A percentile compares a stretch with the other conserved stretches of the same genome.
Conservation (phyloP, 805 yeast genomes). For the Hanseniaspora thailandica region DNA sequence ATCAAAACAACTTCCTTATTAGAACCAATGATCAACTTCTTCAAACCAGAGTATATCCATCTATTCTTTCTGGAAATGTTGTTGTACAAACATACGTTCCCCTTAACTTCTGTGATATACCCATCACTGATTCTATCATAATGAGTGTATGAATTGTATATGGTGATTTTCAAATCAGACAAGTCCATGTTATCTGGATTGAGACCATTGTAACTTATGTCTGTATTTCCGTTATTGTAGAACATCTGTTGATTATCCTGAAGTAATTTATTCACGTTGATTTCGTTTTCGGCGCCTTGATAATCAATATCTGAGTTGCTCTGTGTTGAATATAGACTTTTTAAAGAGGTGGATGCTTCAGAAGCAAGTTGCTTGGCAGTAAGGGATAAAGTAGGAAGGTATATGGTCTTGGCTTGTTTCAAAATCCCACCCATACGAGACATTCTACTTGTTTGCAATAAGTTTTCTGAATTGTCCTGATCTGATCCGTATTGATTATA, state of each 20-base stretch:
- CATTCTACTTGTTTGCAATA: constrained; percentile 25
- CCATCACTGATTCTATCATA: neutral
- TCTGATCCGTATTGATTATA: neutral
- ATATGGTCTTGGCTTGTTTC: constrained; percentile 44
- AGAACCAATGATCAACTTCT: constrained; percentile 20
- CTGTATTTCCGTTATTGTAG: neutral
- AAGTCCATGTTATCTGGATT: constrained; percentile 1
- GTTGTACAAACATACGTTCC: constrained; percentile 17
- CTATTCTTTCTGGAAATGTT: constrained; percentile 30
- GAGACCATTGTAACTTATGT: neutral
- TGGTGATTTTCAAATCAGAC: constrained; percentile 8
- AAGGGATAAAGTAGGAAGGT: constrained; percentile 41
- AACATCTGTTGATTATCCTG: neutral
- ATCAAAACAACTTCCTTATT: constrained; percentile 36
- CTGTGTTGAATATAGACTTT: neutral
- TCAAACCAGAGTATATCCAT: constrained; percentile 24
- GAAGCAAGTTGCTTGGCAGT: constrained; percentile 39
- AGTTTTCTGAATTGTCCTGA: neutral
- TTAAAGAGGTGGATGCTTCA: constrained; percentile 30
- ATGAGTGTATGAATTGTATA: constrained; percentile 2
- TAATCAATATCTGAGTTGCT: constrained; percentile 2
- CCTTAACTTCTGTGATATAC: constrained; percentile 7
- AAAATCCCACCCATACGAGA: constrained; percentile 41
- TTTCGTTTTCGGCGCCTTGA: constrained; percentile 1
- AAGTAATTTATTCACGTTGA: neutral